phyloP scores from a whole-genome alignment of 164 flowering plant genomes.

The Kalanchoe fedtschenkoi region DNA sequence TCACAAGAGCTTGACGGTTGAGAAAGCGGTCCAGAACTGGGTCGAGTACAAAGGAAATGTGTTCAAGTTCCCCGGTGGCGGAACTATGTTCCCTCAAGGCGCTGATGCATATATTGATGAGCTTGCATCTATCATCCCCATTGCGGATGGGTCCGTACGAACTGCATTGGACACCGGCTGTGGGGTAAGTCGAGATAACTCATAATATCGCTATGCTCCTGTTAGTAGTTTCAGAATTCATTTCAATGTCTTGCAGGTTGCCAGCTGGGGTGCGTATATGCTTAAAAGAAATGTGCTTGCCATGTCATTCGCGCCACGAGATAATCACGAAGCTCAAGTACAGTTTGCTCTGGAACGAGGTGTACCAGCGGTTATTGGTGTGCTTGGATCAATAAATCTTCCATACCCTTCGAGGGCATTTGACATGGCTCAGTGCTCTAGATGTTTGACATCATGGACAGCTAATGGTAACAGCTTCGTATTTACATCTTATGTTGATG shows the following conservation, averaged over 20 bases:
- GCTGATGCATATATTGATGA: conserved; percentile 95
- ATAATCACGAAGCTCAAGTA: conserved; percentile 90
- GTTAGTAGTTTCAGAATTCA: conserved; percentile 10
- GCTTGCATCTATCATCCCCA: conserved; percentile 81
- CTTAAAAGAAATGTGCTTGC: conserved; percentile 77
- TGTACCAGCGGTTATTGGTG: conserved; percentile 88
- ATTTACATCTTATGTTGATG: background rate
- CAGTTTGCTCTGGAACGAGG: conserved; percentile 95
- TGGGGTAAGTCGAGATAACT: conserved; percentile 50
- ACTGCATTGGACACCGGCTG: conserved; percentile 97
- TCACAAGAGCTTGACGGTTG: conserved; percentile 65
- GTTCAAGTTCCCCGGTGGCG: conserved; percentile 96
- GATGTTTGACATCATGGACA: conserved; percentile 85
- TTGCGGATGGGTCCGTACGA: conserved; percentile 72
- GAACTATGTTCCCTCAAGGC: conserved; percentile 98
- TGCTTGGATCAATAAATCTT: conserved; percentile 69
- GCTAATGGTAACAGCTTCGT: conserved; percentile 44
- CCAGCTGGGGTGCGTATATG: conserved; percentile 94
- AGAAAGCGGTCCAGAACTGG: conserved; percentile 94
- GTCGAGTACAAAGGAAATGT: conserved; percentile 80
- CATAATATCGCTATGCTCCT: background rate
- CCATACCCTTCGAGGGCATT: conserved; percentile 89
- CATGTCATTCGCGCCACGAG: conserved; percentile 93
- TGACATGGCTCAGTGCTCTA: conserved; percentile 97
- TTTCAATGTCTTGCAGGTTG: conserved; percentile 43